Conservation (phyloP, 2,329 filamentous ascomycete species). For the Colletotrichum lupini region DNA sequence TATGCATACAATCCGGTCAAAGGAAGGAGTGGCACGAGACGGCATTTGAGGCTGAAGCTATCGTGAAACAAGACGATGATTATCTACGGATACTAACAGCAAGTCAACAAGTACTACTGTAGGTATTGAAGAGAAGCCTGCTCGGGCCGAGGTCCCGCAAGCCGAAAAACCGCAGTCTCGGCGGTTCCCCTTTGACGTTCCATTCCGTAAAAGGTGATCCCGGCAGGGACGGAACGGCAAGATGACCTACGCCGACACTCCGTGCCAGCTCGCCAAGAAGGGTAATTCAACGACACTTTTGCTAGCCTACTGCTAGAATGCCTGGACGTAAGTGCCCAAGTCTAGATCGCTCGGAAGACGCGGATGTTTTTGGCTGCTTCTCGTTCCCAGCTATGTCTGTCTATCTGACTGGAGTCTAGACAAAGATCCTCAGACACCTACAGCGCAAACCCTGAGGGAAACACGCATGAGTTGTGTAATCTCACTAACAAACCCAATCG, state of each 20-base stretch:
- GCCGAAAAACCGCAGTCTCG: background rate
- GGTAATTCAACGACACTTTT: background rate
- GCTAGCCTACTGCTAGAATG: too few relatives aligned
- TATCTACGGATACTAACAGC: accelerated
- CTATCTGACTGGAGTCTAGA: background rate
- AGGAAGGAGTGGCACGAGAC: too few relatives aligned
- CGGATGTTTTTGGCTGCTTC: background rate
- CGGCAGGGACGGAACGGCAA: background rate
- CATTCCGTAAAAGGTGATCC: background rate
- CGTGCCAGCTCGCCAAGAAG: background rate
- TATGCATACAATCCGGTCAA: too few relatives aligned
- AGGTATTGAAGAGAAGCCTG: too few relatives aligned
- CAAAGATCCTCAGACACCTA: accelerated
- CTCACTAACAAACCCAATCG: background rate
- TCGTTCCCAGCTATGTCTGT: background rate
- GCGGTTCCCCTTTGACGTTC: background rate
- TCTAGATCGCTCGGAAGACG: background rate
- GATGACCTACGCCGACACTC: background rate
- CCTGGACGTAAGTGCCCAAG: accelerated
- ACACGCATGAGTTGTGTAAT: background rate
- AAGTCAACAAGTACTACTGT: too few relatives aligned
- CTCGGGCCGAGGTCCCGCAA: too few relatives aligned
- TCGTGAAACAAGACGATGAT: too few relatives aligned
- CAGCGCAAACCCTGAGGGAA: background rate
- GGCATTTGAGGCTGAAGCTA: too few relatives aligned